Base-by-base conservation (phyloP, 1,284 basidiomycete species). In the Trametes sp. region DNA sequence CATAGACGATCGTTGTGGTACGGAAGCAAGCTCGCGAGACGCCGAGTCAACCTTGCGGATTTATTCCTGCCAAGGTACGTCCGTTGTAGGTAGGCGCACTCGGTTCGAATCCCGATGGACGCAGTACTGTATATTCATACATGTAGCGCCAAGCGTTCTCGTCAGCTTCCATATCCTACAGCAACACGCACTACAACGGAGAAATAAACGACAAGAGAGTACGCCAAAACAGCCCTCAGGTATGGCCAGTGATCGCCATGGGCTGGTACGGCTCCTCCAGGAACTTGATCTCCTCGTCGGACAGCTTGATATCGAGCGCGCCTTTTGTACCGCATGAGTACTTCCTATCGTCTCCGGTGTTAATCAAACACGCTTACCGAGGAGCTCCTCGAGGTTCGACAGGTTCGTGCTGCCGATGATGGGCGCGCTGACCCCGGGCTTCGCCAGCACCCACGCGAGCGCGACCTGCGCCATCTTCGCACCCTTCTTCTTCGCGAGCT, bases 391-490 rank as follows among this genome's bases (percentile, higher is more conserved):
- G 21, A 78, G 67, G 55, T 77, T 76, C 49, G 74, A 61, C 8
- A 77, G 52, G 33, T 68, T 77, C n/a, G 77, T 78, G 5, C 75
- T 73, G 11, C 80, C 80, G 10, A 80, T 70, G 57, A 81, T 77
- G 29, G 79, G 79, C 21, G 77, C 77, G 16, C 73, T 65, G 0
- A 79, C 72, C 31, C 49, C 31, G 29, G 14, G 21, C 59, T 77
- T 78, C 23, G 69, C 61, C 24, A 74, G 33, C 1, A 70, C 61
- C 80, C 80, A 82, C 1, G 77, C 76, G 19, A 78, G 65, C 6
- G 78, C 63, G 29, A 81, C 65, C 63, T 80, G 77, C 5, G 74
- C 73, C 80, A 81, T 81, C 59, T 72, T 75, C 33, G 72, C 65
- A 13, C 71, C 71, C 42, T 69, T 73, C 63, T 75, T 74, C 59